Percentiles rank a stretch among this genome's conserved stretches.
phyloP scores from a whole-genome alignment of 2,329 filamentous ascomycete species.

The Fusarium domesticum region DNA sequence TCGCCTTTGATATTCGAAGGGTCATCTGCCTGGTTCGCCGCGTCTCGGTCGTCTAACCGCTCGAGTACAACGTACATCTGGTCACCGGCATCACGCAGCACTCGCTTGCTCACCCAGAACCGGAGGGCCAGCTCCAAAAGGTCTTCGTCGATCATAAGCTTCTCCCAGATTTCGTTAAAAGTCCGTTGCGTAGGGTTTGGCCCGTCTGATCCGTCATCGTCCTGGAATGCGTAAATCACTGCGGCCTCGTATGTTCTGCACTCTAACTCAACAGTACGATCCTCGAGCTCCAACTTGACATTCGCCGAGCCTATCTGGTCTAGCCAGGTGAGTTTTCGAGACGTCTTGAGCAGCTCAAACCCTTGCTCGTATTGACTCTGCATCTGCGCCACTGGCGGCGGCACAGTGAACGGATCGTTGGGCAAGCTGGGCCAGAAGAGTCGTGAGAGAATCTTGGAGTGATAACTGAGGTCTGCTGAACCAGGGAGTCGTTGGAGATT shows the following conservation, averaged over 20 bases:
- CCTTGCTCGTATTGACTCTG: slow-evolving; percentile 70
- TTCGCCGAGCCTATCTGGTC: slow-evolving; percentile 76
- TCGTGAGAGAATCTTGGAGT: slow-evolving; percentile 83
- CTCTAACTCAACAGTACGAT: slow-evolving; percentile 69
- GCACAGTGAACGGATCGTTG: slow-evolving; percentile 65
- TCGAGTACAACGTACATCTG: slow-evolving; percentile 68
- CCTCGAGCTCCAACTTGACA: slow-evolving; percentile 78
- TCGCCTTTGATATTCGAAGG: slow-evolving; percentile 23
- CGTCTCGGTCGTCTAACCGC: slow-evolving; percentile 45
- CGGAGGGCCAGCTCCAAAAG: slow-evolving; percentile 64
- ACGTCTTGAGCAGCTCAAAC: slow-evolving; percentile 77
- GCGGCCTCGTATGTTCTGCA: slow-evolving; percentile 83
- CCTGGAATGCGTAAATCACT: slow-evolving; percentile 79
- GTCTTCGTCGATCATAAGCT: slow-evolving; percentile 70
- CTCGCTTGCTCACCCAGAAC: slow-evolving; percentile 69
- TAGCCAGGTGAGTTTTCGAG: slow-evolving; percentile 85
- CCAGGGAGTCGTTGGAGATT: slow-evolving; percentile 23
- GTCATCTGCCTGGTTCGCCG: slow-evolving; percentile 33
- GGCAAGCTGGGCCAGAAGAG: slow-evolving; percentile 89
- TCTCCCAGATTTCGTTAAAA: slow-evolving; percentile 53
- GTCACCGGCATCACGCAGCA: slow-evolving; percentile 56
- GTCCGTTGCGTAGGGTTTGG: slow-evolving; percentile 39
- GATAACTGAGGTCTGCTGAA: slow-evolving; percentile 45
- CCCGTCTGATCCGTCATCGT: slow-evolving; percentile 37
- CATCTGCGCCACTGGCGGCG: slow-evolving; percentile 53